Base-by-base conservation (phyloP, 2,329 filamentous ascomycete species). In the Cryphonectria naterciae region DNA sequence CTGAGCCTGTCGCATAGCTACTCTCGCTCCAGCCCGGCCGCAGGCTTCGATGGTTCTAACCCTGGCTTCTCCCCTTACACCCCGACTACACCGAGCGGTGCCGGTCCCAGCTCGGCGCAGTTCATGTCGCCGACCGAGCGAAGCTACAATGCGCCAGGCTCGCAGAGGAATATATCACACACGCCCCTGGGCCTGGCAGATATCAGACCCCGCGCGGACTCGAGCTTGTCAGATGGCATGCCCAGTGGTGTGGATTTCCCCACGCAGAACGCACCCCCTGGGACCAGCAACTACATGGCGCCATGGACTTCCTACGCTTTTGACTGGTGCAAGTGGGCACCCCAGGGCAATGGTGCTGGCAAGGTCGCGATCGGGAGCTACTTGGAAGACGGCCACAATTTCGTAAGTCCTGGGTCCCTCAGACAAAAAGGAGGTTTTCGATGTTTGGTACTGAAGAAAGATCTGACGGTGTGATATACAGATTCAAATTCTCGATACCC, bases 321-420 rank as follows among this genome's bases (percentile, higher is more conserved):
- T 77, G 96, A 99, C 83, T 99, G 96, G 96, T 99, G 96, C 85
- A 99, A 99, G 82, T 99, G 96, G 95, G 90, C 93, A 22, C 91
- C 95, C 2, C 89, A 94, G 77, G 90, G 82, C 77, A 91, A 91
- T 75, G 91, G 93, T 73, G 94, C 93, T 4, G 96, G 96, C 54
- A 98, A 98, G 82, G 88, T 99, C 76, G 96, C 96, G 17, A 87
- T 99, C 54, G 96, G 95, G 72, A 99, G 96, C 83, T 98, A 98
- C 80, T 84, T 98, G 67, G 96, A 99, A 82, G 96, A 99, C 81
- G 95, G 95, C 7, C 96, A 99, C 83, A 99, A 99, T 80, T 99
- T 97, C 85, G 94, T 97, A 85, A 77, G 88, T 81, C 63, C 28
- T 70, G 35, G 35, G 11, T 35, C n/a, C 15, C 25, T 22, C 32